Conservation (phyloP, 805 yeast genomes). For the Lachancea thermotolerans region DNA sequence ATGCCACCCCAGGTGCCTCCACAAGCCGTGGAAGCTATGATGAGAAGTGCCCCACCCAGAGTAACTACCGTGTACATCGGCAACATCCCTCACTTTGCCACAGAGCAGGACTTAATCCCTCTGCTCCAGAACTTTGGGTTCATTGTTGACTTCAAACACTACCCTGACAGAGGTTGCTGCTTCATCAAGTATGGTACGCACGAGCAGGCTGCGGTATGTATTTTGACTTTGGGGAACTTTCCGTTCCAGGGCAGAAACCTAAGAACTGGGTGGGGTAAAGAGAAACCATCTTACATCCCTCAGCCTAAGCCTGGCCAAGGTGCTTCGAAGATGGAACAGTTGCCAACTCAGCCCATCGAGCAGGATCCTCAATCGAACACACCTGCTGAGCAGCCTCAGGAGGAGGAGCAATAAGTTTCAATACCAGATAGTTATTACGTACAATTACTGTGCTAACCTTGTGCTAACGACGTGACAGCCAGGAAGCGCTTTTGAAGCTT, state of each 20-base stretch:
- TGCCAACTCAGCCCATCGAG: slow-evolving; percentile 2
- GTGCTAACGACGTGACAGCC: too few species aligned
- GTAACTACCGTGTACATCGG: slow-evolving; percentile 79
- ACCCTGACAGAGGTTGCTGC: slow-evolving; percentile 79
- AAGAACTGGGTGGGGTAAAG: slow-evolving; percentile 87
- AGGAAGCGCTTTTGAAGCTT: too few species aligned
- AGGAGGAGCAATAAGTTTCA: slow-evolving; percentile 1
- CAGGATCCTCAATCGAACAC: slow-evolving; percentile 6
- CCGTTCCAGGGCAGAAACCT: slow-evolving; percentile 69
- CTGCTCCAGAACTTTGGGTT: slow-evolving; percentile 73
- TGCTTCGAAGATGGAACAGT: slow-evolving; percentile 11
- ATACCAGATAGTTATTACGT: too few species aligned
- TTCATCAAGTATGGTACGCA: slow-evolving; percentile 83
- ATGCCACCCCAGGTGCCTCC: slow-evolving; percentile 37
- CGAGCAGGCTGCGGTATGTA: slow-evolving; percentile 84
- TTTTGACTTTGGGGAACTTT: slow-evolving; percentile 66
- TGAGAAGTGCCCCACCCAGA: slow-evolving; percentile 66
- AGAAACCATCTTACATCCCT: slow-evolving; percentile 34
- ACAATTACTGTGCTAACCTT: too few species aligned
- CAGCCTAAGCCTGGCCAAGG: slow-evolving; percentile 17
- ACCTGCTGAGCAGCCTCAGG: slow-evolving; percentile 7
- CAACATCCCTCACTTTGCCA: slow-evolving; percentile 69
- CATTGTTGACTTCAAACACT: slow-evolving; percentile 72
- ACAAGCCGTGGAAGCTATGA: slow-evolving; percentile 59
- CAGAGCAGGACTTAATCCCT: slow-evolving; percentile 67